Conservation (phyloP, 345 rosid genomes). For the Pistacia vera region DNA sequence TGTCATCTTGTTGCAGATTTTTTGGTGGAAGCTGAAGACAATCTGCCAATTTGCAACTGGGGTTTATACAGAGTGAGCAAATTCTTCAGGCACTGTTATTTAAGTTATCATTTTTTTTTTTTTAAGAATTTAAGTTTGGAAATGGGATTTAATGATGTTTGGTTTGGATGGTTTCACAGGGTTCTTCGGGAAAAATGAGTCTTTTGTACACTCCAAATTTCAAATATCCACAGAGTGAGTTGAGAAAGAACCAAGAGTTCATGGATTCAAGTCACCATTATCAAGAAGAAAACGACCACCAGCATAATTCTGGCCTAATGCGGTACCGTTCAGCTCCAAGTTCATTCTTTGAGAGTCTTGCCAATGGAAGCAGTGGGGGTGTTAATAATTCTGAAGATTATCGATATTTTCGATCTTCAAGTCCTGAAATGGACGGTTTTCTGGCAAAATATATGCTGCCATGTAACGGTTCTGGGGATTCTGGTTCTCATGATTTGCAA, state of each 20-base stretch:
- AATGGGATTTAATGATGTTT: neutral
- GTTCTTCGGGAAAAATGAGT: constrained; percentile 36
- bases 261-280: constrained; percentile 35
- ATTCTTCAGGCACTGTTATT: constrained; percentile 7
- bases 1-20: neutral
- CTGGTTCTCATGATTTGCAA: constrained; percentile 32
- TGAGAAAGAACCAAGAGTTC: constrained; percentile 39
- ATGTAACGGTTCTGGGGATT: constrained; percentile 33
- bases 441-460: constrained; percentile 32
- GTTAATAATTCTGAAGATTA: constrained; percentile 30
- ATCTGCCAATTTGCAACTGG: no score
- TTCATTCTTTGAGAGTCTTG: constrained; percentile 40
- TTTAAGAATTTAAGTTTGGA: neutral
- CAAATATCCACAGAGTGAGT: constrained; percentile 38
- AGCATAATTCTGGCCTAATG: constrained; percentile 31
- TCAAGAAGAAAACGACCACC: constrained; percentile 29
- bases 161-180: constrained; percentile 19
- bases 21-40: constrained; percentile 6
- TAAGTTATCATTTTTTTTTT: neutral
- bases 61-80: no score
- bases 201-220: constrained; percentile 37
- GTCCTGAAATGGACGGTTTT: constrained; percentile 50
- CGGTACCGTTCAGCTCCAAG: constrained; percentile 51
- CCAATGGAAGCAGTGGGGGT: constrained; percentile 18
- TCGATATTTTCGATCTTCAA: constrained; percentile 35